Percentiles rank a stretch among this genome's conserved stretches.
phyloP scores from a whole-genome alignment of 2,329 filamentous ascomycete species.

The Atkinsonella texensis region DNA sequence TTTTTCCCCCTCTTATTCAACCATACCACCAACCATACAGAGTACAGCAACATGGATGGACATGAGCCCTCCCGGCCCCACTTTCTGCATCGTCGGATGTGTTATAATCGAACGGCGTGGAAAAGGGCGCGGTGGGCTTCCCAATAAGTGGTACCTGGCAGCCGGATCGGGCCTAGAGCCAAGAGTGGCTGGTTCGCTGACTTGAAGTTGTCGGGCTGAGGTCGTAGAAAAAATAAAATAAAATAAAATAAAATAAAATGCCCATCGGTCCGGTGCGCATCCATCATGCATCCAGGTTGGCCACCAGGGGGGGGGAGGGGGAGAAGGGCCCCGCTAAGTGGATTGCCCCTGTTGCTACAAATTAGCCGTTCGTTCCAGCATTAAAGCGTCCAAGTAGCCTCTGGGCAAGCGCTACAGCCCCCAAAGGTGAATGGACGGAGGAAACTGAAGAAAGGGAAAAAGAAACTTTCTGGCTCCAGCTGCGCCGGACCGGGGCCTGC shows the following conservation, averaged over 20 bases:
- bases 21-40: no score
- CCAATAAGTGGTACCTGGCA: background rate
- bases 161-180: background rate
- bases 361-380: background rate
- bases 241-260: no score
- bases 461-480: background rate
- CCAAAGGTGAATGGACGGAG: background rate
- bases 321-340: background rate
- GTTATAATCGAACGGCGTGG: background rate
- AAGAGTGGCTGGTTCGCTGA: background rate
- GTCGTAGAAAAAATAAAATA: no score
- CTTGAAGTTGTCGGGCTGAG: background rate
- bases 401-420: background rate
- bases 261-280: no score
- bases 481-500: background rate
- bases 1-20: no score
- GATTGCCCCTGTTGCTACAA: background rate
- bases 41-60: no score
- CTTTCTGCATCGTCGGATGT: background rate
- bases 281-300: background rate
- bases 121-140: background rate
- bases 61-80: background rate
- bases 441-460: background rate
- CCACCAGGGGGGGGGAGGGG: background rate
- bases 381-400: background rate